Evolutionary conservation across 192 early-diverging fungal genomes (phyloP), one percentile per base, ranked within the genome.

Genomic region (Funneliformis mosseae): DNA sequence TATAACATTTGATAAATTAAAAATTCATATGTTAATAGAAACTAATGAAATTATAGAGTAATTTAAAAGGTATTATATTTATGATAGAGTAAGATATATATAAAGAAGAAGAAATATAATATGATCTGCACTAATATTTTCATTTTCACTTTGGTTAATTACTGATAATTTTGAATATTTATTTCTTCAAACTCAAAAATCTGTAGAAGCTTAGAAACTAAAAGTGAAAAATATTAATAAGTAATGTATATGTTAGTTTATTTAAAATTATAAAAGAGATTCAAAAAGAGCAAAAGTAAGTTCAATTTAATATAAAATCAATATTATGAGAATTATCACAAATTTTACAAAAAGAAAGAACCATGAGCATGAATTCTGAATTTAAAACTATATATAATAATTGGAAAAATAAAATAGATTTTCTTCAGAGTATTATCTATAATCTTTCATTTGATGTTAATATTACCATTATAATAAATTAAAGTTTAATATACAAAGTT

Each of bases 221-320:
- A 21, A 8, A 63, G 1, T 3, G n/a, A 23, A 23, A 8, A 7
- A 23, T 25, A 27, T 63, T 63, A 9, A 21, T 63, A 63, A 0
- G 3, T 63, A 25, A 21, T 23, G 0, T 27, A 63, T 23, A 63
- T 63, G 9, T 23, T 5, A 3, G n/a, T 5, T 0, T 63, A 25
- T 63, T 63, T 63, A 63, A n/a, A 63, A 63, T 63, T 63, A 25
- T 63, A 8, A 63, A 23, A 8, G 25, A 63, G n/a, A 63, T 63
- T 33, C 33, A 33, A n/a, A 23, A 61, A n/a, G n/a, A 61, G 4
- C 3, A 33, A 33, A 33, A 33, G 0, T 3, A 33, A 3, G 3
- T 33, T 33, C 33, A 33, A 33, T 33, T 33, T 33, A 33, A 33
- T n/a, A 33, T 16, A 61, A 11, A 61, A 61, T 61, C 59, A 61